These are phyloP conservation scores for Neopestalotiopsis sp. DNA, from an alignment of 2,329 filamentous ascomycete genomes.

Conservation along the genomic window DNA sequence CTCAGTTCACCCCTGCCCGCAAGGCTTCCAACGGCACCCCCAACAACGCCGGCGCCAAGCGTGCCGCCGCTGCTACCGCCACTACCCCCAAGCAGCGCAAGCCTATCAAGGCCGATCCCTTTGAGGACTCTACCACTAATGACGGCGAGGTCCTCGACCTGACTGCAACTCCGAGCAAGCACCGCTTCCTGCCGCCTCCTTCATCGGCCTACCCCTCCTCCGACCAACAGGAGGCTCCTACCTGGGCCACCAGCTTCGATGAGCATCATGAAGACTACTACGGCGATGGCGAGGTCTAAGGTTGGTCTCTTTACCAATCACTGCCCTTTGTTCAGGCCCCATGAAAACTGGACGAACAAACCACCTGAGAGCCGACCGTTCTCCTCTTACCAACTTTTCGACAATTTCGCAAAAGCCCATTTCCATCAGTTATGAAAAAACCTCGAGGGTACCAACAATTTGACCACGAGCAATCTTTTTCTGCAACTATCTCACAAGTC, in stretches of 20 bases:
- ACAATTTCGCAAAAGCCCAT: too few relatives aligned
- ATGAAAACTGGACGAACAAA: too few relatives aligned
- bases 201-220: background rate
- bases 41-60: background rate
- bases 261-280: background rate
- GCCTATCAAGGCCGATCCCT: constrained; percentile 31
- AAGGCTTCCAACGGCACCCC: background rate
- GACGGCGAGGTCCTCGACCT: background rate
- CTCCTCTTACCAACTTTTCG: too few relatives aligned
- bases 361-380: too few relatives aligned
- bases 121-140: background rate
- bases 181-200: background rate
- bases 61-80: background rate
- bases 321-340: too few relatives aligned
- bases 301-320: too few relatives aligned
- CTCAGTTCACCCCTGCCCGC: constrained; percentile 15
- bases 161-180: background rate
- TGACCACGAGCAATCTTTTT: background rate
- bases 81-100: constrained; percentile 9
- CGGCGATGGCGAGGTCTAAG: constrained; percentile 7
- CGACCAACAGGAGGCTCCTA: background rate
- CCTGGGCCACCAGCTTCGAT: background rate
- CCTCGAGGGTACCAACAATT: too few relatives aligned
- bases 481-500: background rate
- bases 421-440: too few relatives aligned